Percentiles rank a stretch among this genome's conserved stretches.
Conservation (phyloP, 345 rosid species). For the Syzygium jambos region DNA sequence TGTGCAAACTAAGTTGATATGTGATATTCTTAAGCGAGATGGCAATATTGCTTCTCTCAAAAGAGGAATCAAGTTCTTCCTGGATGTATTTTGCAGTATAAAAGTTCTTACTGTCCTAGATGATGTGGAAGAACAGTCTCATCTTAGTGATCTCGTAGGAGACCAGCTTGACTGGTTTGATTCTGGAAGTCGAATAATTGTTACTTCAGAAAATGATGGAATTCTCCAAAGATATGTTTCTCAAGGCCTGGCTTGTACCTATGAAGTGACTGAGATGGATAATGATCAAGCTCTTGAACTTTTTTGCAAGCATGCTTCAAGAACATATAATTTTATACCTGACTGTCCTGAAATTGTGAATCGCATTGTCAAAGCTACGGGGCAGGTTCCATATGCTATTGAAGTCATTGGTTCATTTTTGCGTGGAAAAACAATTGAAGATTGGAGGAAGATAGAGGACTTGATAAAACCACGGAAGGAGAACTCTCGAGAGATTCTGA, state of each 20-base stretch:
- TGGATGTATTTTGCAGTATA: background rate
- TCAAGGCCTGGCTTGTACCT: background rate
- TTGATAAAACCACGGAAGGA: background rate
- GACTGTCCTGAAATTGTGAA: background rate
- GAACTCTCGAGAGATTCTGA: background rate
- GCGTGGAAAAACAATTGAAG: background rate
- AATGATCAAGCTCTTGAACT: background rate
- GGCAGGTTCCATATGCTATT: background rate
- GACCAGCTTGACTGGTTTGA: background rate
- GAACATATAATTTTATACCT: background rate
- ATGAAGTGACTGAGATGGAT: background rate
- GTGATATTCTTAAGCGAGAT: background rate
- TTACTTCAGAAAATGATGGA: background rate
- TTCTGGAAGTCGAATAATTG: background rate
- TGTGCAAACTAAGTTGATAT: background rate
- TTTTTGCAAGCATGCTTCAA: background rate
- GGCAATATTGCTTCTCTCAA: rapidly evolving
- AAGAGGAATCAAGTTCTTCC: background rate
- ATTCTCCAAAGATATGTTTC: rapidly evolving
- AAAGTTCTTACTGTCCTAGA: background rate
- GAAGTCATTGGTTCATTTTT: background rate
- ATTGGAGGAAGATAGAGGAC: background rate
- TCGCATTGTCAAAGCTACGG: background rate
- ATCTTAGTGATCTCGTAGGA: background rate
- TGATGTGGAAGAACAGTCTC: background rate